Evolutionary conservation across 163 green algal genomes (phyloP).

Genomic region (Volvox carteri): DNA sequence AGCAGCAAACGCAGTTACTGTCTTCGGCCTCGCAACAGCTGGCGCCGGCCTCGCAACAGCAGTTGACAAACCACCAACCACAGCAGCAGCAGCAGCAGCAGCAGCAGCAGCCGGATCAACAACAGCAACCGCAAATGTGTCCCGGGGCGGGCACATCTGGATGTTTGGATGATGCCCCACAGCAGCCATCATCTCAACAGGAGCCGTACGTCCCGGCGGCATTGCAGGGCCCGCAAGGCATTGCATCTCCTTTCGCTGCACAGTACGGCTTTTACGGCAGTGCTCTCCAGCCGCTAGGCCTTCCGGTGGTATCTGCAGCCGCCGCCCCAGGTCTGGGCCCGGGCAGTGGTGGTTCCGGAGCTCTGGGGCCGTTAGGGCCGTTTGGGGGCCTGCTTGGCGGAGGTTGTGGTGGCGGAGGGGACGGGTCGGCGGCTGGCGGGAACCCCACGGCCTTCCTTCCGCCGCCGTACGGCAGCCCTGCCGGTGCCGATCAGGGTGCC

Average conservation of each 20-base stretch:
- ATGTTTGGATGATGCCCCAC: too few relatives aligned
- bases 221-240: too few relatives aligned
- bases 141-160: too few relatives aligned
- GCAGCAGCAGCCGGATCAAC: too few relatives aligned
- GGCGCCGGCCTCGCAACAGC: too few relatives aligned
- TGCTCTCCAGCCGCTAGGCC: background rate
- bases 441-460: background rate
- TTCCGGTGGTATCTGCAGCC: background rate
- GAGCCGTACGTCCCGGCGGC: too few relatives aligned
- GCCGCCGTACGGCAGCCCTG: background rate
- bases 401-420: background rate
- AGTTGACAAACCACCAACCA: too few relatives aligned
- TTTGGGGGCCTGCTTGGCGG: background rate
- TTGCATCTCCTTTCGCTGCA: too few relatives aligned
- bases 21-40: too few relatives aligned
- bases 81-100: too few relatives aligned
- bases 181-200: too few relatives aligned
- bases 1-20: background rate
- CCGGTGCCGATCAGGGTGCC: background rate
- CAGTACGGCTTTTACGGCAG: background rate
- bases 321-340: background rate
- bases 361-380: background rate
- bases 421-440: background rate
- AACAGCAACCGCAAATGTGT: too few relatives aligned
- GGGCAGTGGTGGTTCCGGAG: background rate